These are phyloP conservation scores for Tritrichomonas foetus DNA, from an alignment of 208 protist genomes.

Conservation along the genomic window DNA sequence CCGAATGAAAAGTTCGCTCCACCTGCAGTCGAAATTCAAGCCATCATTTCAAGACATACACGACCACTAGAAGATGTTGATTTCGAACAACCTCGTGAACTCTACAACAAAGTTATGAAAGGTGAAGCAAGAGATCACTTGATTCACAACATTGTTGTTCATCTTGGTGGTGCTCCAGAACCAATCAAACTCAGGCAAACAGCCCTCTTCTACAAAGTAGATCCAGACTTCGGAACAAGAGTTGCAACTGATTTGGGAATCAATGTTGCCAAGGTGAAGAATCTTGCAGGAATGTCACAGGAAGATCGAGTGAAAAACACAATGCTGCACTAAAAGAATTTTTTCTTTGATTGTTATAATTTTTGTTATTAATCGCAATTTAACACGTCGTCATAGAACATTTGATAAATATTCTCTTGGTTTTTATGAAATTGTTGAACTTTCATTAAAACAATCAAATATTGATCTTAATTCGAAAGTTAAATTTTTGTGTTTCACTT, in stretches of 20 bases:
- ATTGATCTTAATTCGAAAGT: neutral
- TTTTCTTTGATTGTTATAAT: too few species aligned
- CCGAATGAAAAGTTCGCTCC: neutral
- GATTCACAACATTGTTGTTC: constrained; percentile 53
- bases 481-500: neutral
- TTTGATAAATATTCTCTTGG: too few species aligned
- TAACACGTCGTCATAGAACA: too few species aligned
- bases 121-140: constrained; percentile 49
- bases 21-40: neutral
- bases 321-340: too few species aligned
- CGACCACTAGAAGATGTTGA: constrained; percentile 52
- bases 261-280: too few species aligned
- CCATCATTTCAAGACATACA: neutral
- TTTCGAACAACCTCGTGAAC: constrained; percentile 45
- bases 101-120: constrained; percentile 50
- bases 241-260: constrained; percentile 43
- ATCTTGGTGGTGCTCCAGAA: constrained; percentile 50
- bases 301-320: too few species aligned
- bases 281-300: too few species aligned
- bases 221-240: constrained; percentile 54
- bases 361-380: too few species aligned
- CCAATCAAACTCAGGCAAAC: constrained; percentile 51
- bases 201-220: constrained; percentile 51
- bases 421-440: too few species aligned
- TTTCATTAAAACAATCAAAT: too few species aligned